A percentile compares a stretch with the other conserved stretches of the same genome.
Evolutionary conservation across 345 rosid genomes (phyloP).

Genomic region (Hibiscus mutabilis): DNA sequence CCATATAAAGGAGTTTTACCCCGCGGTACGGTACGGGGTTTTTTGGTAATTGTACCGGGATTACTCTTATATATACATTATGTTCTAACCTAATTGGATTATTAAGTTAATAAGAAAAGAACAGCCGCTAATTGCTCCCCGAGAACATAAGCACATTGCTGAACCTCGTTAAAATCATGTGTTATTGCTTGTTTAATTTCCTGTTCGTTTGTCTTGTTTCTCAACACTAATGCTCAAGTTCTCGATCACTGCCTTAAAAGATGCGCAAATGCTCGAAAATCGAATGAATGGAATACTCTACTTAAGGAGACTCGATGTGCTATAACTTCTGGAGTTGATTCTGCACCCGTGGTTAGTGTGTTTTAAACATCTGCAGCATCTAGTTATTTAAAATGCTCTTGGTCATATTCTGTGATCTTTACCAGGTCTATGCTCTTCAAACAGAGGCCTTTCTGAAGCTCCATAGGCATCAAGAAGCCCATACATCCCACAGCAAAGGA

Average conservation of each 20-base stretch:
- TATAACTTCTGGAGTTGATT: constrained; percentile 48
- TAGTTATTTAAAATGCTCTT: background rate
- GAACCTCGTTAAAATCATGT: too few relatives aligned
- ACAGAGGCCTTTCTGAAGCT: constrained; percentile 56
- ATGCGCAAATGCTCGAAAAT: constrained; percentile 39
- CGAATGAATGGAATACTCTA: constrained; percentile 42
- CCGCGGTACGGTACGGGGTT: too few relatives aligned
- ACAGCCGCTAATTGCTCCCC: too few relatives aligned
- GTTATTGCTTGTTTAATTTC: too few relatives aligned
- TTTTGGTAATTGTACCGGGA: too few relatives aligned
- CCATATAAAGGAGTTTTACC: too few relatives aligned
- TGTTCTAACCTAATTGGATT: too few relatives aligned
- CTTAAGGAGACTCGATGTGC: constrained; percentile 39
- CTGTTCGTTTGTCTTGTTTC: too few relatives aligned
- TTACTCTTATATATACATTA: too few relatives aligned
- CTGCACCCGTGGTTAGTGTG: constrained; percentile 46
- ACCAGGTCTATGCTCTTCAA: constrained; percentile 52
- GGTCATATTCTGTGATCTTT: background rate
- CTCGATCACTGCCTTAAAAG: constrained; percentile 31
- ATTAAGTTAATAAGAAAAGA: too few relatives aligned
- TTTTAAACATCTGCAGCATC: background rate
- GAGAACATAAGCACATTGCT: too few relatives aligned
- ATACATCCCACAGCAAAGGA: constrained; percentile 34
- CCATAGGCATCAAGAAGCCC: constrained; percentile 57
- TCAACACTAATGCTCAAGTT: constrained; percentile 39